phyloP scores from a whole-genome alignment of 1,284 basidiomycete genomes.

The Microbotryum silenes-acaulis region DNA sequence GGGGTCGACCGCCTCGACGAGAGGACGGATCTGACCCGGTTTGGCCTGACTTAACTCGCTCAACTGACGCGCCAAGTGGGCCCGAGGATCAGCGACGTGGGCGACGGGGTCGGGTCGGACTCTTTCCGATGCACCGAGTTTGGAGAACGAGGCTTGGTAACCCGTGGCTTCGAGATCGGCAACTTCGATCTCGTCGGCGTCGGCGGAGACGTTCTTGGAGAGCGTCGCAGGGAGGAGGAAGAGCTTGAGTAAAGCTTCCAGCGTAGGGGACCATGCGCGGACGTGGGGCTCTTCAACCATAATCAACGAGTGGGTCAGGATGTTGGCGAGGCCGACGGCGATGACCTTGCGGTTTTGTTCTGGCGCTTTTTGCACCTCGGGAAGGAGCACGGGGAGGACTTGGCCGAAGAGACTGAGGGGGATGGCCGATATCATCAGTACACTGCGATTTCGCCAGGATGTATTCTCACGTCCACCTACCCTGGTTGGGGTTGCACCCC shows the following conservation, averaged over 20 bases:
- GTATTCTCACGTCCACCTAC: constrained; percentile 47
- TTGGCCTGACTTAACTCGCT: constrained; percentile 36
- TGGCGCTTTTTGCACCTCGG: constrained; percentile 71
- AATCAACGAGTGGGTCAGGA: constrained; percentile 63
- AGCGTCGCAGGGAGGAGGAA: constrained; percentile 67
- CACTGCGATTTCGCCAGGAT: background rate
- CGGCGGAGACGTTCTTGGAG: constrained; percentile 42
- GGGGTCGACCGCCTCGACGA: constrained; percentile 38
- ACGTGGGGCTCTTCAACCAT: constrained; percentile 61
- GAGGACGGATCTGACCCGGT: constrained; percentile 40
- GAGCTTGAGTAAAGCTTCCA: constrained; percentile 68
- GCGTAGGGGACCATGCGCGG: constrained; percentile 61
- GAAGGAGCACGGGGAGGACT: constrained; percentile 68
- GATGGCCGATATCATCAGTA: background rate
- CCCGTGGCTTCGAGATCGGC: constrained; percentile 85
- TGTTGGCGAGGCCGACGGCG: constrained; percentile 69
- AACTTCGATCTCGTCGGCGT: constrained; percentile 54
- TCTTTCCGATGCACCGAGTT: constrained; percentile 66
- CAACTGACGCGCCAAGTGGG: constrained; percentile 41
- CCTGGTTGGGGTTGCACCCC: constrained; percentile 63
- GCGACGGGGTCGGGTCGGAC: constrained; percentile 43
- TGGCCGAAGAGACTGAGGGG: constrained; percentile 70
- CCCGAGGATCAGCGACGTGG: constrained; percentile 42
- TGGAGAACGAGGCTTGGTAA: constrained; percentile 89
- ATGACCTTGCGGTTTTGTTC: constrained; percentile 75